Percentiles rank a stretch among this genome's conserved stretches.
phyloP scores from a whole-genome alignment of 1,139 yeast species.

The Pichia norvegensis region DNA sequence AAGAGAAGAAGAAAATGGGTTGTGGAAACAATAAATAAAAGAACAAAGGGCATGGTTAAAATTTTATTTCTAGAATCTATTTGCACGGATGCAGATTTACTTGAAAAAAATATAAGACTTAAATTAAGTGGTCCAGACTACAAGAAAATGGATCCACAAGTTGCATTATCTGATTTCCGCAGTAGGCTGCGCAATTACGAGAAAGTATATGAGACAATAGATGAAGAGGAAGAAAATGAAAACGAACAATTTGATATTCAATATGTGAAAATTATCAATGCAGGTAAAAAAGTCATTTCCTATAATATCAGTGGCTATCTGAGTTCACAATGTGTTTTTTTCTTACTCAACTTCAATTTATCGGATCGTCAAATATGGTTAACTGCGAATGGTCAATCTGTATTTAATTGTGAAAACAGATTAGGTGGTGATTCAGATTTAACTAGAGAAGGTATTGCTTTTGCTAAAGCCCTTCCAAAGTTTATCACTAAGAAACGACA shows the following conservation, averaged over 20 bases:
- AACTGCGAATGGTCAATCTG: conserved; percentile 29
- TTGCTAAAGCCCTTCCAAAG: conserved; percentile 28
- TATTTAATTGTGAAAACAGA: conserved; percentile 19
- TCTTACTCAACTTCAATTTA: conserved; percentile 28
- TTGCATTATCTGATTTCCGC: conserved; percentile 78
- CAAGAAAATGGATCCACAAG: conserved; percentile 71
- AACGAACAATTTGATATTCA: conserved; percentile 28
- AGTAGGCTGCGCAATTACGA: conserved; percentile 30
- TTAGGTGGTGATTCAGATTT: conserved; percentile 30
- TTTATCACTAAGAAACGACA: conserved; percentile 27
- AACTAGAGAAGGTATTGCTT: conserved; percentile 24
- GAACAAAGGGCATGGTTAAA: conserved; percentile 70
- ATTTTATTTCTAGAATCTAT: conserved; percentile 82
- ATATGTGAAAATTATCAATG: conserved; percentile 29
- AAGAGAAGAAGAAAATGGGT: conserved; percentile 68
- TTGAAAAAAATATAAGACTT: conserved; percentile 76
- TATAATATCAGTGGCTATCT: conserved; percentile 30
- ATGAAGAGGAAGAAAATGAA: conserved; percentile 27
- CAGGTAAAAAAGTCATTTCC: conserved; percentile 28
- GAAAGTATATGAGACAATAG: conserved; percentile 47
- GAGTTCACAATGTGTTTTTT: conserved; percentile 30
- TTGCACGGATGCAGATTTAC: conserved; percentile 70
- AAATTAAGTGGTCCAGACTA: conserved; percentile 95
- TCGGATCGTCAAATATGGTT: conserved; percentile 31
- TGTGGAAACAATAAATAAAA: conserved; percentile 59